A percentile compares a stretch with the other conserved stretches of the same genome.
Conservation (phyloP, 768 basidiomycete genomes). For the Boletales sp. region DNA sequence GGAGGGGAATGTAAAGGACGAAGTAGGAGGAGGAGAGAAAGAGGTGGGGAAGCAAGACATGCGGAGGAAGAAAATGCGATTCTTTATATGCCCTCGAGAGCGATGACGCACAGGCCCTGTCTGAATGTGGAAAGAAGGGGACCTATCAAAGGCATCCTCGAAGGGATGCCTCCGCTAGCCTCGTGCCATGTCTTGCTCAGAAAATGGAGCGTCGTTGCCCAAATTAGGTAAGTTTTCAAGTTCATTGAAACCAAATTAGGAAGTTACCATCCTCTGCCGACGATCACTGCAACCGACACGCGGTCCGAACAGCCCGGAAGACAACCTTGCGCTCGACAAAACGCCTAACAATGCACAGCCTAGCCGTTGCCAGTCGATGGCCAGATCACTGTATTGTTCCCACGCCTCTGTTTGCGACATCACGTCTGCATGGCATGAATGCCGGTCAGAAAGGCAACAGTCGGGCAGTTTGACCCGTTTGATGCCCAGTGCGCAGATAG, state of each 20-base stretch:
- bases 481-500: too few relatives aligned
- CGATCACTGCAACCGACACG: slow-evolving; percentile 9
- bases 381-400: too few relatives aligned
- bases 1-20: slow-evolving; percentile 11
- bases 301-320: not conserved
- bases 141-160: slow-evolving; percentile 20
- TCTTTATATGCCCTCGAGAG: slow-evolving; percentile 23
- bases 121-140: slow-evolving; percentile 16
- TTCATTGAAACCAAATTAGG: slow-evolving; percentile 20
- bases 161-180: slow-evolving; percentile 21
- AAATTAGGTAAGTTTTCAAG: slow-evolving; percentile 28
- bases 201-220: slow-evolving; percentile 9
- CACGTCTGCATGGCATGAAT: too few relatives aligned
- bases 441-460: too few relatives aligned
- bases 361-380: too few relatives aligned
- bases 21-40: slow-evolving; percentile 13
- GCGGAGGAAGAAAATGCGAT: slow-evolving; percentile 6
- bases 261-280: slow-evolving; percentile 11
- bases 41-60: slow-evolving; percentile 7
- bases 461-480: too few relatives aligned
- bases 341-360: too few relatives aligned
- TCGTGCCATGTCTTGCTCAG: slow-evolving; percentile 8
- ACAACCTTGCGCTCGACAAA: too few relatives aligned
- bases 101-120: slow-evolving; percentile 29
- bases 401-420: too few relatives aligned